Base-by-base conservation (phyloP, 208 protist genomes). In the Leishmania major region DNA sequence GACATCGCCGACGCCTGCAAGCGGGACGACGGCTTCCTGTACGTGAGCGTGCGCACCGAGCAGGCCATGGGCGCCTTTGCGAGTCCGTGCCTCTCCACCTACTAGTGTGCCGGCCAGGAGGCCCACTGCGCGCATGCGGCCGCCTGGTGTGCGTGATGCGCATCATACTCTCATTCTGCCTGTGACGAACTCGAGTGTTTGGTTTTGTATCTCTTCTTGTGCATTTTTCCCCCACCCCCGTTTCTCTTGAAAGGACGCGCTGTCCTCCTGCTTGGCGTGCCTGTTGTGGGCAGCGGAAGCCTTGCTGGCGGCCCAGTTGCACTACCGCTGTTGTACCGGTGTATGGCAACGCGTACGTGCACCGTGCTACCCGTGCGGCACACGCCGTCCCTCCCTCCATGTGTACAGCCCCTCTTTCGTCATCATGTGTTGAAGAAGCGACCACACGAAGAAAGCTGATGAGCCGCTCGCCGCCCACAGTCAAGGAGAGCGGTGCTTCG, bases 21-120 rank as follows among this genome's bases (percentile, higher is more conserved):
- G 69, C 35, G 40, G 5, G 69, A 11, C 59, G 82, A 85, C 62
- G 77, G 77, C 76, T 85, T 74, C 76, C 82, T 85, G 19, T 72
- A 81, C 73, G 73, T 85, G 31, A 37, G 51, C 31, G 78, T 75
- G 60, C 60, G 70, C 37, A 59, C 53, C 40, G 82, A 73, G 69
- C 69, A 31, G 25, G 22, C 25, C 69, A 73, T 73, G 69, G 69
- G 69, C 17, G 40, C 0, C 0, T 6, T 0, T 0, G 35, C 69
- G 5, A 17, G 8, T 3, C 15, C 0, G 7, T 73, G 69, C 69
- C 53, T 28, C 69, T 31, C 69, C 22, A 31, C 35, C 43, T 7
- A 73, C 62, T 31, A 7, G 2, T 7, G 28, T 31, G 5, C 28
- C 53, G 0, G 13, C 53, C 17, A 22, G 13, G 19, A 28, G 19